Conservation (phyloP, 2,329 filamentous ascomycete genomes). For the Pyrenochaeta sp. region DNA sequence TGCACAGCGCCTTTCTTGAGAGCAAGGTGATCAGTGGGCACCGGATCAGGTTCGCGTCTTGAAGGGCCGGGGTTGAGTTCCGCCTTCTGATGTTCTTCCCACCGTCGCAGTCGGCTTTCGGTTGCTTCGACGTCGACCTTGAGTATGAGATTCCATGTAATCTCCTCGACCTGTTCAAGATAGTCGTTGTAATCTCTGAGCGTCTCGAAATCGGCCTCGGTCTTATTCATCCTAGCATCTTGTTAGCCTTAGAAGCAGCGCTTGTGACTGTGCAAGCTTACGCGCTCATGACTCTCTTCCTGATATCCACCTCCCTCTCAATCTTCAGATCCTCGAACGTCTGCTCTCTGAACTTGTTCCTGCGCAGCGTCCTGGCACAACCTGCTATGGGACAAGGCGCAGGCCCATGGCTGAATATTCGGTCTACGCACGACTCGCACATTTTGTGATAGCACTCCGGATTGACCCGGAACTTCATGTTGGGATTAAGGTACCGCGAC, state of each 20-base stretch:
- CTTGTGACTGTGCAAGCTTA: constrained; percentile 38
- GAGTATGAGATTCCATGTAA: constrained; percentile 87
- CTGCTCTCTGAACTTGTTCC: constrained; percentile 82
- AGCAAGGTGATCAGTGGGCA: constrained; percentile 32
- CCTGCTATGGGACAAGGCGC: constrained; percentile 91
- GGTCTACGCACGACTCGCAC: constrained; percentile 95
- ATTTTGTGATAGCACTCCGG: constrained; percentile 99
- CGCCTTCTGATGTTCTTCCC: constrained; percentile 75
- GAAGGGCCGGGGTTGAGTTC: constrained; percentile 56
- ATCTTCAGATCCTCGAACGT: constrained; percentile 90
- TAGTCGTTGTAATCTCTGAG: constrained; percentile 91
- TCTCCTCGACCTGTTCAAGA: constrained; percentile 87
- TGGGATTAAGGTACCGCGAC: constrained; percentile 90
- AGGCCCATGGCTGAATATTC: constrained; percentile 90
- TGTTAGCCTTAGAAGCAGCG: constrained; percentile 10
- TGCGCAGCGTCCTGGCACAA: constrained; percentile 85
- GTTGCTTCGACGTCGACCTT: constrained; percentile 73
- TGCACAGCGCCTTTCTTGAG: constrained; percentile 75
- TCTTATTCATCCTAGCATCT: constrained; percentile 77
- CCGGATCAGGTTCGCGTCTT: constrained; percentile 41
- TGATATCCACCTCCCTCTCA: constrained; percentile 93
- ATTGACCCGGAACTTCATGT: constrained; percentile 96
- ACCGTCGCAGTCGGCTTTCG: constrained; percentile 68
- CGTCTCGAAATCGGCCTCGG: constrained; percentile 89
- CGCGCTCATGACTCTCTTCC: constrained; percentile 74